Conservation (phyloP, 257 asterid species). For the Petrea volubilis region DNA sequence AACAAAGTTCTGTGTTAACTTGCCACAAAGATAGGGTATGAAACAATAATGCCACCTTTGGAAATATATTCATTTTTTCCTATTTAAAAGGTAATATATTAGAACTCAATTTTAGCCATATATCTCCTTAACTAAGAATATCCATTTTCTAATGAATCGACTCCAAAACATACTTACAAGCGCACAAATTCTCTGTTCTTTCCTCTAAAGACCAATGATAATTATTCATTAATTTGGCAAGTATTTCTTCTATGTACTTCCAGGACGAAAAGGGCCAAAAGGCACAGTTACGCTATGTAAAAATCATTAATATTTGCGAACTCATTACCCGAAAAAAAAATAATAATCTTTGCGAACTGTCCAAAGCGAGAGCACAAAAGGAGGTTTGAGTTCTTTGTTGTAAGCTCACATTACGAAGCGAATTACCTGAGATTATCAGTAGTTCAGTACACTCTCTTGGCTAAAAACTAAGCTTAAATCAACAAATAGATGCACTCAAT, state of each 20-base stretch:
- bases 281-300: background rate
- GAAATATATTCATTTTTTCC: background rate
- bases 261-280: background rate
- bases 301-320: background rate
- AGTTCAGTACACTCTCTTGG: background rate
- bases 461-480: background rate
- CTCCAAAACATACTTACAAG: background rate
- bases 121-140: background rate
- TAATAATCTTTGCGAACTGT: background rate
- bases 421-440: background rate
- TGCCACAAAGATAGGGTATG: background rate
- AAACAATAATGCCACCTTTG: background rate
- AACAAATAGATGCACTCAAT: background rate
- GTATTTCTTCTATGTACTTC: background rate
- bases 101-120: background rate
- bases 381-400: background rate
- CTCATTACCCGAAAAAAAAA: too few relatives aligned
- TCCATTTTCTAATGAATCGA: background rate
- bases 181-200: background rate
- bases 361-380: background rate
- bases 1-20: background rate
- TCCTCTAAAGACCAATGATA: background rate
- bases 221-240: background rate
- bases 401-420: background rate
- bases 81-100: background rate